phyloP scores from a whole-genome alignment of 169 alveolate species.

The Fabrea salina region DNA sequence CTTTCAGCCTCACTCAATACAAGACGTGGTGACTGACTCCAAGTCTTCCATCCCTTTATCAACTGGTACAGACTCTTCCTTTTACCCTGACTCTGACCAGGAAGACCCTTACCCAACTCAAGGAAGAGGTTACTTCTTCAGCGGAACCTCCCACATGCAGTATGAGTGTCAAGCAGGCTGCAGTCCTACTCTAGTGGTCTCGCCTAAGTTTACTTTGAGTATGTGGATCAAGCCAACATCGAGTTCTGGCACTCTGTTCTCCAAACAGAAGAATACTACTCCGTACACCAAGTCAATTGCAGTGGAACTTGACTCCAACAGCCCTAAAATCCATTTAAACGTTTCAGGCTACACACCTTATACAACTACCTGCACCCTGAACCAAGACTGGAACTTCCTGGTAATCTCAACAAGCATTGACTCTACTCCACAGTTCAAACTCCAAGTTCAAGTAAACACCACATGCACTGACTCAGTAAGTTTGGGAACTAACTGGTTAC shows the following conservation, averaged over 20 bases:
- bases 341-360: no score
- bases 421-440: no score
- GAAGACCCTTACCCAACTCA: constrained; percentile 23
- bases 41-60: background rate
- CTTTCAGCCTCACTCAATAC: background rate
- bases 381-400: no score
- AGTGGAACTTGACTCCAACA: no score
- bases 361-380: no score
- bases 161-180: background rate
- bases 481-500: no score
- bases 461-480: no score
- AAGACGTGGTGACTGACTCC: background rate
- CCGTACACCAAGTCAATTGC: no score
- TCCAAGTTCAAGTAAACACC: no score
- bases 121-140: constrained; percentile 11
- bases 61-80: background rate
- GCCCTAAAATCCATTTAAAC: no score
- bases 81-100: constrained; percentile 10
- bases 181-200: background rate
- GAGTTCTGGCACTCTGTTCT: background rate
- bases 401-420: no score
- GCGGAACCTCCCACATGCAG: background rate
- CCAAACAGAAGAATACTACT: no score
- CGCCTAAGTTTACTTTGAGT: background rate
- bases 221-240: background rate